These are phyloP conservation scores for Citrus trifoliata DNA, from an alignment of 345 rosid species.

Conservation along the genomic window DNA sequence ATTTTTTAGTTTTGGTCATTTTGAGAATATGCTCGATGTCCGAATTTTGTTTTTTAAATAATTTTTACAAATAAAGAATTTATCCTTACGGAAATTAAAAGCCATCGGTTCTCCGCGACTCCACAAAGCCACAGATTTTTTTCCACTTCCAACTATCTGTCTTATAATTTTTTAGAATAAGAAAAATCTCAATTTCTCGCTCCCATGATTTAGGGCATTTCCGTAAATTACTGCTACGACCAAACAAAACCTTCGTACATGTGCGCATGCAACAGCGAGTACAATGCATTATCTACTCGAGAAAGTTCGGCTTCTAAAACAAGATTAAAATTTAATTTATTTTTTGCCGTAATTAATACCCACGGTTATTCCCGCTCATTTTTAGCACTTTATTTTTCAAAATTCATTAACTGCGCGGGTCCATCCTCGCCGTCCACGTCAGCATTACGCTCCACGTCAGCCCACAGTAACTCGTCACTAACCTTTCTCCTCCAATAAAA, in stretches of 20 bases:
- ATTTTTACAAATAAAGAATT: background rate
- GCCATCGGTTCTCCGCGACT: background rate
- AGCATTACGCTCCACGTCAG: constrained; percentile 25
- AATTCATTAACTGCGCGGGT: constrained; percentile 26
- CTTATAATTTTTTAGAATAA: background rate
- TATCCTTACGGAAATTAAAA: background rate
- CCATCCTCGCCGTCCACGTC: constrained; percentile 32
- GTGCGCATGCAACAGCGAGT: background rate
- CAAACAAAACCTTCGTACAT: background rate
- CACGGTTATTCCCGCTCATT: constrained; percentile 59
- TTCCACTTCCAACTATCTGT: no score
- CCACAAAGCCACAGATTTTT: background rate
- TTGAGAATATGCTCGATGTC: no score
- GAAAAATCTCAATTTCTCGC: background rate
- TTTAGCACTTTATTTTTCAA: constrained; percentile 28
- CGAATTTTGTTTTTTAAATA: no score
- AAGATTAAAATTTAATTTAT: no score
- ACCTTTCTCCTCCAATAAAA: background rate
- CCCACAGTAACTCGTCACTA: background rate
- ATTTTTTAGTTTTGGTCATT: no score
- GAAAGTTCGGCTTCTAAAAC: background rate
- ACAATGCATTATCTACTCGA: background rate
- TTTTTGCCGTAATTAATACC: background rate
- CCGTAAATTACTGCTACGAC: background rate
- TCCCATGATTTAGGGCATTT: background rate